phyloP scores from a whole-genome alignment of 768 basidiomycete species.

The Tulasnella sp. region DNA sequence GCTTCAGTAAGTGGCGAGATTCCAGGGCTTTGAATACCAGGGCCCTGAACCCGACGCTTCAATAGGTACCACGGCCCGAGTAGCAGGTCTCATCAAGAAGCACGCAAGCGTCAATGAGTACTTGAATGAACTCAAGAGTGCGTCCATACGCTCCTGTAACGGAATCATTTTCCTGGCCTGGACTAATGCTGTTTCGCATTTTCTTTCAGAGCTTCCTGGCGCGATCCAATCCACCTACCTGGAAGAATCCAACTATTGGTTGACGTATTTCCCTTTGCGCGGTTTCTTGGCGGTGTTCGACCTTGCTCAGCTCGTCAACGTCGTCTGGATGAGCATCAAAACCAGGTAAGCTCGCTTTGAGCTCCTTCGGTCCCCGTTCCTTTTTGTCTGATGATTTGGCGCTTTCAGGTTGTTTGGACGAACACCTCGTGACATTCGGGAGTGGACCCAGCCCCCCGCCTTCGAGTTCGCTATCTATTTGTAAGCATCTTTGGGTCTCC shows the following conservation, averaged over 20 bases:
- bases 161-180: not conserved
- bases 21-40: not conserved
- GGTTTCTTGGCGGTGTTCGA: slow-evolving; percentile 95
- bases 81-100: slow-evolving; percentile 46
- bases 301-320: slow-evolving; percentile 89
- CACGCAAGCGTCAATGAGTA: slow-evolving; percentile 44
- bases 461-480: slow-evolving; percentile 85
- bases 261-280: slow-evolving; percentile 93
- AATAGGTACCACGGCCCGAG: slow-evolving; percentile 39
- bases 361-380: not conserved
- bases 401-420: slow-evolving; percentile 68
- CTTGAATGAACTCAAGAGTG: slow-evolving; percentile 46
- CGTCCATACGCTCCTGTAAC: slow-evolving; percentile 25
- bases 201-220: slow-evolving; percentile 53
- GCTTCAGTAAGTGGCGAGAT: slow-evolving; percentile 60
- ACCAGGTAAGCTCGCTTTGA: slow-evolving; percentile 54
- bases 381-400: not conserved
- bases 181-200: not conserved
- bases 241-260: slow-evolving; percentile 85
- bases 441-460: slow-evolving; percentile 86
- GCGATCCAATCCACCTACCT: slow-evolving; percentile 85
- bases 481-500: slow-evolving; percentile 42
- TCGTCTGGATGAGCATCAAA: slow-evolving; percentile 79
- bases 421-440: slow-evolving; percentile 83
- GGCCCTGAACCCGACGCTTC: not conserved